Evolutionary conservation across 192 early-diverging fungal genomes (phyloP).

Genomic region (Coemansia sp.): DNA sequence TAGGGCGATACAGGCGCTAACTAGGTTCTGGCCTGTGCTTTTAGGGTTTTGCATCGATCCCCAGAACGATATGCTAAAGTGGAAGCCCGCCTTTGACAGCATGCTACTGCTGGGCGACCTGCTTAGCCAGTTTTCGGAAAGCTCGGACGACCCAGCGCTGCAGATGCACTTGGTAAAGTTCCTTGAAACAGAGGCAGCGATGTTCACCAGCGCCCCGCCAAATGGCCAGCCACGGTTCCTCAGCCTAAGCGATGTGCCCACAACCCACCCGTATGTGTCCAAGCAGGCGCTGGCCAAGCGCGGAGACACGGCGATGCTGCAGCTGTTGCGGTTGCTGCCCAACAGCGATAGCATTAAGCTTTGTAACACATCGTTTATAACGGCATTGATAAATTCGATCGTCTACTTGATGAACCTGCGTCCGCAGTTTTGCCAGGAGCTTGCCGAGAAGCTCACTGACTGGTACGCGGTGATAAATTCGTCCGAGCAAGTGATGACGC

Average conservation of each 20-base stretch:
- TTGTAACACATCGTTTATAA: constrained; percentile 54
- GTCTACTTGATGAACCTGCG: constrained; percentile 51
- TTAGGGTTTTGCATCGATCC: constrained; percentile 15
- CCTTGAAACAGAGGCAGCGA: constrained; percentile 40
- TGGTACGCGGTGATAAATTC: constrained; percentile 50
- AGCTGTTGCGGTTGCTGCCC: constrained; percentile 46
- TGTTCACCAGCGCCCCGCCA: constrained; percentile 20
- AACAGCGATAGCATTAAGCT: constrained; percentile 46
- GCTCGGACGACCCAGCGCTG: constrained; percentile 43
- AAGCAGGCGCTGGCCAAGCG: constrained; percentile 24
- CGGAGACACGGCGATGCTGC: constrained; percentile 35
- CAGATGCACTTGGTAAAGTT: constrained; percentile 49
- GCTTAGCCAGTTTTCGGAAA: constrained; percentile 22
- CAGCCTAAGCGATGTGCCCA: constrained; percentile 21
- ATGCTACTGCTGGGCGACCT: constrained; percentile 23
- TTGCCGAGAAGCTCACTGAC: constrained; percentile 30
- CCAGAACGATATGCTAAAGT: constrained; percentile 1
- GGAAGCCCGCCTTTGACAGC: constrained; percentile 23
- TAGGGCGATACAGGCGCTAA: constrained; percentile 39
- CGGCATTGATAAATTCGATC: constrained; percentile 44
- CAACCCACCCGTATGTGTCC: constrained; percentile 32
- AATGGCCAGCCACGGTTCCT: background rate
- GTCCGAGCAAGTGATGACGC: constrained; percentile 42
- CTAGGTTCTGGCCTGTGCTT: constrained; percentile 46
- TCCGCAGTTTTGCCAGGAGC: constrained; percentile 41